These are phyloP conservation scores for Acacia concinna DNA, from an alignment of 331 rosid species.

Conservation along the genomic window DNA sequence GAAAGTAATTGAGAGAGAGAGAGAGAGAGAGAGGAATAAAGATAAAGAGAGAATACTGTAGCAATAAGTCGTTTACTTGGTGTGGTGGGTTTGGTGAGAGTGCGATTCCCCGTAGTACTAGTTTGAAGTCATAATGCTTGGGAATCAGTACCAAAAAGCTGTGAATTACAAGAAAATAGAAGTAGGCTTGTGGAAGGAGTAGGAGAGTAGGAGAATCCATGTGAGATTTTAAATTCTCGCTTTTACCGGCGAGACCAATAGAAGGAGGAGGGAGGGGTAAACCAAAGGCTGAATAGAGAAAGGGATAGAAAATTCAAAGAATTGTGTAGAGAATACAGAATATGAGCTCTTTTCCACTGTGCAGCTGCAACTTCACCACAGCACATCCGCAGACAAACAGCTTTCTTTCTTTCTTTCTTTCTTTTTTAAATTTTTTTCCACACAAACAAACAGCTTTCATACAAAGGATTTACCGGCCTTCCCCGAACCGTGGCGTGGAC, in stretches of 20 bases:
- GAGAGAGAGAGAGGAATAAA: background rate
- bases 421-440: no score
- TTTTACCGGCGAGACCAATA: background rate
- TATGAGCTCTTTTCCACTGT: background rate
- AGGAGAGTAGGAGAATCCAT: background rate
- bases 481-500: background rate
- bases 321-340: no score
- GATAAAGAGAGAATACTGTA: background rate
- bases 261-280: background rate
- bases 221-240: background rate
- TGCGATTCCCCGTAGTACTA: slow-evolving; percentile 6
- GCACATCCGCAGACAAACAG: background rate
- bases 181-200: background rate
- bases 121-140: slow-evolving; percentile 26
- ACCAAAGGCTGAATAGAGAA: background rate
- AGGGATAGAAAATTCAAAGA: background rate
- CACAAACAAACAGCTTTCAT: background rate
- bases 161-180: slow-evolving; percentile 20
- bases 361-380: background rate
- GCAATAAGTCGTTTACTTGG: slow-evolving; percentile 38
- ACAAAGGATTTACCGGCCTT: background rate
- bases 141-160: slow-evolving; percentile 38
- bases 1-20: background rate
- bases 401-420: no score
- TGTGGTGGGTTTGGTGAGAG: slow-evolving; percentile 40